Evolutionary conservation across 345 rosid genomes (phyloP).

Genomic region (Laguncularia racemosa): DNA sequence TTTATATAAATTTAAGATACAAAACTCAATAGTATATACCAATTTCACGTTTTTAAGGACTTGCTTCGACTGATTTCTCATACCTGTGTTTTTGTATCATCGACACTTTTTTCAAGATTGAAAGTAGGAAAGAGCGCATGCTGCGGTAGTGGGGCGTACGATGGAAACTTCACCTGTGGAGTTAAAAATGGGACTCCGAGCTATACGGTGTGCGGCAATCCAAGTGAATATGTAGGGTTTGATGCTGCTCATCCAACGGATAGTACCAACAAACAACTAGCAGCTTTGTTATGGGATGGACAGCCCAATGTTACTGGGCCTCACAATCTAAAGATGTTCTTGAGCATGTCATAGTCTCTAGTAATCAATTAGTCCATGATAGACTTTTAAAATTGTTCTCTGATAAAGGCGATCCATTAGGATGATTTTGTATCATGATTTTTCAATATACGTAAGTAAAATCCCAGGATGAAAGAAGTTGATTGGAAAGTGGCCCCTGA

Average conservation of each 20-base stretch:
- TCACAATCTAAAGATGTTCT: conserved; percentile 5
- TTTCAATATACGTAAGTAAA: no score
- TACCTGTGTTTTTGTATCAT: neutral
- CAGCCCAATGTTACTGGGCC: neutral
- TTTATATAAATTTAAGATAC: no score
- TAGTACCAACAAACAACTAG: conserved; percentile 5
- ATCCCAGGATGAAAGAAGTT: no score
- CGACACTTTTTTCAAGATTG: no score
- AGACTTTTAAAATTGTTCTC: no score
- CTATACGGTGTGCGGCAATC: conserved; percentile 7
- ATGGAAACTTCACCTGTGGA: conserved; percentile 7
- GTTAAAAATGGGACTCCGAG: neutral
- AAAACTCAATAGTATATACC: no score
- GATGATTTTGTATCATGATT: no score
- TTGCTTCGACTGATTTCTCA: no score
- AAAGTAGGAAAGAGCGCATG: conserved; percentile 4
- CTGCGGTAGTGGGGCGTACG: conserved; percentile 12
- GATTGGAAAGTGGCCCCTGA: no score
- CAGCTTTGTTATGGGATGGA: conserved; percentile 9
- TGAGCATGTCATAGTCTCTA: neutral
- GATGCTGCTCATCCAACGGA: conserved; percentile 11
- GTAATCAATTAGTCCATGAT: no score
- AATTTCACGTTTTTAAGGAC: no score
- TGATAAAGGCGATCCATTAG: no score
- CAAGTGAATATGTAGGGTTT: conserved; percentile 10